A percentile compares a stretch with the other conserved stretches of the same genome.
phyloP scores from a whole-genome alignment of 1,284 basidiomycete genomes.

The Heterobasidion occidentale region DNA sequence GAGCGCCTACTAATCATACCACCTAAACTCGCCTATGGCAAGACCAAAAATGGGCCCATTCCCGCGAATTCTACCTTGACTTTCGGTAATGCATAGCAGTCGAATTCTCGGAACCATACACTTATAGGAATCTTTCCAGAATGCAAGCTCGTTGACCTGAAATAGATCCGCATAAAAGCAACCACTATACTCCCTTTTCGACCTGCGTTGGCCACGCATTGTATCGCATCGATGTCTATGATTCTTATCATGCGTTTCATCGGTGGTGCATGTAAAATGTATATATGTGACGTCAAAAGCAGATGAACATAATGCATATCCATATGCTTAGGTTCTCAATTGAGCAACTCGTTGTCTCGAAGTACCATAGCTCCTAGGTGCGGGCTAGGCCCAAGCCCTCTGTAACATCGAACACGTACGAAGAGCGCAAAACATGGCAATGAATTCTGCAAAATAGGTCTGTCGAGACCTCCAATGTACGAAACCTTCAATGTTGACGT shows the following conservation, averaged over 20 bases:
- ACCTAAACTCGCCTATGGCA: slow-evolving; percentile 63
- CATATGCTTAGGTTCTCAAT: too few species aligned
- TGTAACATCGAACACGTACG: too few species aligned
- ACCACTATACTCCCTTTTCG: not conserved
- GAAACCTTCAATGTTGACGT: too few species aligned
- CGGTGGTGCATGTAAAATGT: too few species aligned
- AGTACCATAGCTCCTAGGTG: too few species aligned
- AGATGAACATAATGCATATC: too few species aligned
- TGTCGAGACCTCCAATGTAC: too few species aligned
- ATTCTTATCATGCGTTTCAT: not conserved
- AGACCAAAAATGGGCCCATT: slow-evolving; percentile 41
- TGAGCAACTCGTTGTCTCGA: too few species aligned
- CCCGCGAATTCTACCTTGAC: slow-evolving; percentile 63
- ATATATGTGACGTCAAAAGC: too few species aligned
- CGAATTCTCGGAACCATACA: not conserved
- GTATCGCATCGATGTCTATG: not conserved
- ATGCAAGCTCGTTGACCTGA: slow-evolving; percentile 66
- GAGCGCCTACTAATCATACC: slow-evolving; percentile 83
- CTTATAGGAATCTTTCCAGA: slow-evolving; percentile 33
- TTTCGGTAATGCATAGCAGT: slow-evolving; percentile 48
- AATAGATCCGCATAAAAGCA: slow-evolving; percentile 26
- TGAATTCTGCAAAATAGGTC: too few species aligned
- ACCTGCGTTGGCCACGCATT: not conserved
- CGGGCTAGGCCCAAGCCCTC: too few species aligned
- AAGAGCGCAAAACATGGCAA: too few species aligned